A percentile compares a stretch with the other conserved stretches of the same genome.
Conservation (phyloP, 1,284 basidiomycete genomes). For the Ceratobasidium sp. region DNA sequence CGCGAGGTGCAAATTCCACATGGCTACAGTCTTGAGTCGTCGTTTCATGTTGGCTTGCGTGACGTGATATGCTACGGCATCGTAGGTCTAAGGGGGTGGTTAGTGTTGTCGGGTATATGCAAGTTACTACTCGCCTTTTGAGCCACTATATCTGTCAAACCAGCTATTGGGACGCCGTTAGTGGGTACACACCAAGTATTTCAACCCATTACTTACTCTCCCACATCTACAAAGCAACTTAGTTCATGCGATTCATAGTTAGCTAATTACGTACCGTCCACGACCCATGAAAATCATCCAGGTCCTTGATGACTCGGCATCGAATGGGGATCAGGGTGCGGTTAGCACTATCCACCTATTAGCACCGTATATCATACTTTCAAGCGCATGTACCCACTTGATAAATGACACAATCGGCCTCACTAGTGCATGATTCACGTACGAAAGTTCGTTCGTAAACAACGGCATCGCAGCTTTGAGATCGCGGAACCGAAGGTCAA, state of each 20-base stretch:
- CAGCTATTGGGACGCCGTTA: slow-evolving; percentile 63
- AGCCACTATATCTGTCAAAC: slow-evolving; percentile 84
- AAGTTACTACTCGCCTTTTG: slow-evolving; percentile 66
- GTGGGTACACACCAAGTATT: background rate
- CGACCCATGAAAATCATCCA: slow-evolving; percentile 86
- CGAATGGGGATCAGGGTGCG: slow-evolving; percentile 92
- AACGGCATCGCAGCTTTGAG: slow-evolving; percentile 96
- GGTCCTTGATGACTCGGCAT: slow-evolving; percentile 83
- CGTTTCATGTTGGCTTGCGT: slow-evolving; percentile 87
- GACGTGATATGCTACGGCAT: slow-evolving; percentile 92
- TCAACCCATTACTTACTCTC: slow-evolving; percentile 70
- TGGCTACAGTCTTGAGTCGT: slow-evolving; percentile 85
- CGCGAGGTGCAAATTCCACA: slow-evolving; percentile 84
- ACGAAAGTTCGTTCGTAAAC: slow-evolving; percentile 87
- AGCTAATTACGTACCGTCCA: slow-evolving; percentile 79
- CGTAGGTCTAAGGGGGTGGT: slow-evolving; percentile 71
- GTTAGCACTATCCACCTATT: slow-evolving; percentile 72
- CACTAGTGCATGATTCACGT: slow-evolving; percentile 95
- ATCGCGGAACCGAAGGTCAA: slow-evolving; percentile 96
- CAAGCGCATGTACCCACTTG: slow-evolving; percentile 71
- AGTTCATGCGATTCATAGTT: slow-evolving; percentile 47
- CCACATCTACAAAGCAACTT: slow-evolving; percentile 72
- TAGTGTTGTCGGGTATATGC: slow-evolving; percentile 2
- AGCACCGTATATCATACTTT: slow-evolving; percentile 42
- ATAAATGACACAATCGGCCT: slow-evolving; percentile 99